phyloP scores from a whole-genome alignment of 2,329 filamentous ascomycete species.

The Thermothelomyces thermophilus region DNA sequence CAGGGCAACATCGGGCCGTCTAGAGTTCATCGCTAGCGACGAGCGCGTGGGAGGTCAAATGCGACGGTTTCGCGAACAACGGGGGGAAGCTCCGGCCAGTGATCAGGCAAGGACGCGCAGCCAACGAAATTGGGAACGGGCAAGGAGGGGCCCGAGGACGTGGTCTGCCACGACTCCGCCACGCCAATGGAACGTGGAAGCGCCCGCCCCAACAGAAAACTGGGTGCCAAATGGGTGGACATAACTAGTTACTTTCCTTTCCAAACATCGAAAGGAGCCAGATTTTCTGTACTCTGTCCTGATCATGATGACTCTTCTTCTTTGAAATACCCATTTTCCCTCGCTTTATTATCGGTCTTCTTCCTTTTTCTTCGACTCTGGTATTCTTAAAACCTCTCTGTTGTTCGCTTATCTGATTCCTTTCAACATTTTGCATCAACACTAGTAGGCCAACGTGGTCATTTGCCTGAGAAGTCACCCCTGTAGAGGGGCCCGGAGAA shows the following conservation, averaged over 20 bases:
- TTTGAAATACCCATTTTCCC: neutral
- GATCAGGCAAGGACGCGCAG: neutral
- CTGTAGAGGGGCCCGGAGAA: no score
- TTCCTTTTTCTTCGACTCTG: no score
- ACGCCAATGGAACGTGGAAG: neutral
- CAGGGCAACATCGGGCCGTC: neutral
- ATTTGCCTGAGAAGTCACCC: no score
- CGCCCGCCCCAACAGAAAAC: neutral
- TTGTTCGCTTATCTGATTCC: no score
- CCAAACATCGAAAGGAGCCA: neutral
- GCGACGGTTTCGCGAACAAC: neutral
- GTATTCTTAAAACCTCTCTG: no score
- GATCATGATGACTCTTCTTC: no score
- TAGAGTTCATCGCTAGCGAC: neutral
- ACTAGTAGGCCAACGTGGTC: no score
- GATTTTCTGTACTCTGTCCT: neutral
- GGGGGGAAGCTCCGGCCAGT: neutral
- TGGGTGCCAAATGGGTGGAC: no score
- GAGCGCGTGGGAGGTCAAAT: neutral
- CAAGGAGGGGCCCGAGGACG: slow-evolving; percentile 13
- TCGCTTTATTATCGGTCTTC: neutral
- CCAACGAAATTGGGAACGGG: slow-evolving; percentile 13
- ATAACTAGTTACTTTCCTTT: no score
- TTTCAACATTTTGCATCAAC: no score
- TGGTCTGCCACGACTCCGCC: slow-evolving; percentile 8